These are phyloP conservation scores for Cladorrhinum samala DNA, from an alignment of 495 filamentous ascomycete genomes.

Conservation along the genomic window DNA sequence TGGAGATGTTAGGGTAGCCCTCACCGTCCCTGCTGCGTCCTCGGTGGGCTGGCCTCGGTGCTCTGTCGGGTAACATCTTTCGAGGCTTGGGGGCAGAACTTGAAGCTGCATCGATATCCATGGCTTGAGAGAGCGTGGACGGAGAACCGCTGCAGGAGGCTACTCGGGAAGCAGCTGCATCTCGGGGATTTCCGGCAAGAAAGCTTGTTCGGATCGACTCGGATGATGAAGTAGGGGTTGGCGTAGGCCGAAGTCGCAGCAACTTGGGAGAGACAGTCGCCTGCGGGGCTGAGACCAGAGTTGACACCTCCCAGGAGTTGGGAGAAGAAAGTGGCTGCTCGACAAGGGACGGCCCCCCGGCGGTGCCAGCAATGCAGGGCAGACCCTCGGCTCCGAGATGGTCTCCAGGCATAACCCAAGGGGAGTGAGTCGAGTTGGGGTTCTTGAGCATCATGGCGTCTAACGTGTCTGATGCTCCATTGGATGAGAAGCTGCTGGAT, in stretches of 20 bases:
- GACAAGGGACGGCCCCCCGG: not conserved
- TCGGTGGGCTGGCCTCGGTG: no score
- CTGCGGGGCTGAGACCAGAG: not conserved
- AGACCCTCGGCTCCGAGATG: not conserved
- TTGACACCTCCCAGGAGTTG: not conserved
- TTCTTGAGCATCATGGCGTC: constrained; percentile 13
- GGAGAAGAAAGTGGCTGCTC: not conserved
- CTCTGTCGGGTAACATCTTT: not conserved
- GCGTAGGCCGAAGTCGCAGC: constrained; percentile 28
- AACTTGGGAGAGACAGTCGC: constrained; percentile 34
- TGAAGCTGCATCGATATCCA: not conserved
- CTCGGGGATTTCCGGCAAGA: constrained; percentile 6
- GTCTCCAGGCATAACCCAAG: not conserved
- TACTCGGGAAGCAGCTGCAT: not conserved
- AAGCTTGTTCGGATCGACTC: constrained; percentile 29
- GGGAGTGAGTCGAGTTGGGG: not conserved
- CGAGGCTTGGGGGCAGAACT: not conserved
- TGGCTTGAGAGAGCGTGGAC: not conserved
- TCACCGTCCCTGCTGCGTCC: no score
- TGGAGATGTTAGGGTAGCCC: no score
- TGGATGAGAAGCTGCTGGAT: not conserved
- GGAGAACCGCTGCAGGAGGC: not conserved
- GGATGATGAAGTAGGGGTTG: constrained; percentile 25
- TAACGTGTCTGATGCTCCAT: constrained; percentile 9
- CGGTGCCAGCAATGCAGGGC: not conserved